A percentile compares a stretch with the other conserved stretches of the same genome.
Evolutionary conservation across 2,329 filamentous ascomycete species (phyloP).

Genomic region (Trichoderma simmonsii): DNA sequence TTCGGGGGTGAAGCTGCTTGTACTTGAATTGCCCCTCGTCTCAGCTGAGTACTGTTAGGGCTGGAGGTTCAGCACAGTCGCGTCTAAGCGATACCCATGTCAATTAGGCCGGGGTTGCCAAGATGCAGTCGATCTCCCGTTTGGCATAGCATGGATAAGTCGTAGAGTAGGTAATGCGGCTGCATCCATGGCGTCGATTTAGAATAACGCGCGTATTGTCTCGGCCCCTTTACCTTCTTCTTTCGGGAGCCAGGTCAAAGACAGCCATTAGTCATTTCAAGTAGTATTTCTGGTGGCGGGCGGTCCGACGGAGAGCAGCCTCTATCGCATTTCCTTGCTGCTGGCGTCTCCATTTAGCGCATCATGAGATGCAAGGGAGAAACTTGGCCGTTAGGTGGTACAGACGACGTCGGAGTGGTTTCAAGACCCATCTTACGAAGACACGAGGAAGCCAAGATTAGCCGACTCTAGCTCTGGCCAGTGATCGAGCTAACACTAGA

Average conservation of each 20-base stretch:
- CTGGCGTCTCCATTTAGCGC: not conserved
- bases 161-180: not conserved
- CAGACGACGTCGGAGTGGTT: not conserved
- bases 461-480: not conserved
- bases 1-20: not conserved
- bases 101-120: not conserved
- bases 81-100: not conserved
- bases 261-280: not conserved
- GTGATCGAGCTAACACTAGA: not conserved
- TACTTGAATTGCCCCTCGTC: not conserved
- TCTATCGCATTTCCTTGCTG: not conserved
- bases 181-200: not conserved
- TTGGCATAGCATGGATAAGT: not conserved
- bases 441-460: not conserved
- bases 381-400: not conserved
- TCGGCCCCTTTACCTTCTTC: not conserved
- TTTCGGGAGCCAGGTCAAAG: not conserved
- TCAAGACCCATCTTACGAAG: not conserved
- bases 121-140: constrained; percentile 1
- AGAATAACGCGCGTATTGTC: not conserved
- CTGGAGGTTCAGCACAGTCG: not conserved
- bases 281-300: not conserved
- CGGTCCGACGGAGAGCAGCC: not conserved
- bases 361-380: not conserved
- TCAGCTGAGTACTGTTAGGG: not conserved